A percentile compares a stretch with the other conserved stretches of the same genome.
These are phyloP conservation scores for Mrakia hoshinonis DNA, from an alignment of 768 basidiomycete species.

Conservation along the genomic window DNA sequence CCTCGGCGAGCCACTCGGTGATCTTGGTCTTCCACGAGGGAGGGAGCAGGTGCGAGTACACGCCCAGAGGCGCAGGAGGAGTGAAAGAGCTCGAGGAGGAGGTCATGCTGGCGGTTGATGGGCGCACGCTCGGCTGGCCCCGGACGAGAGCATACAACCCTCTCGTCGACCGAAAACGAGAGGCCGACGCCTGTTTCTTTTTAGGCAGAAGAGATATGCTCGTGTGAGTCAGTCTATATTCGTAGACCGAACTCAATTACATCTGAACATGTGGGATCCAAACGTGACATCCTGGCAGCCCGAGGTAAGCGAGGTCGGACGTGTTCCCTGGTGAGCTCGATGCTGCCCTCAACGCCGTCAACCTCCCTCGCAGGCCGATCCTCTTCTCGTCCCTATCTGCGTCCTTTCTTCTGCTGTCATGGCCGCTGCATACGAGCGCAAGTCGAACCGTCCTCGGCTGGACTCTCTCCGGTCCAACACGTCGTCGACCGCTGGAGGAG, in stretches of 20 bases:
- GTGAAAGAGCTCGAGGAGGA: not conserved
- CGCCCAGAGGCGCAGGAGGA: conserved; percentile 18
- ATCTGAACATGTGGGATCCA: too few species aligned
- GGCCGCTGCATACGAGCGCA: conserved; percentile 11
- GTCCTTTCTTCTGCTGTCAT: not conserved
- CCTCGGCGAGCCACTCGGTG: conserved; percentile 75
- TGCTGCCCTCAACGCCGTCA: not conserved
- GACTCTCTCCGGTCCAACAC: conserved; percentile 15
- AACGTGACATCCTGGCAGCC: too few species aligned
- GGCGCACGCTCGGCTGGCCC: not conserved
- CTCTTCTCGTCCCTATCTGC: not conserved
- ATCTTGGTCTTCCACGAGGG: conserved; percentile 85
- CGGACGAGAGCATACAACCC: too few species aligned
- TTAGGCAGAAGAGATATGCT: too few species aligned
- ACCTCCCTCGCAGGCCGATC: not conserved
- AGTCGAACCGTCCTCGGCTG: conserved; percentile 3
- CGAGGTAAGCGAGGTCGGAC: too few species aligned
- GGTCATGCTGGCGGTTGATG: not conserved
- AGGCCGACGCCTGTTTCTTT: too few species aligned
- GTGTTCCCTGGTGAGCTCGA: too few species aligned
- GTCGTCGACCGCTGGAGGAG: not conserved
- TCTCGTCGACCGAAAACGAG: too few species aligned
- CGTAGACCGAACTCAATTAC: too few species aligned
- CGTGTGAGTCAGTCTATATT: too few species aligned
- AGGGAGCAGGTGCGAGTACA: conserved; percentile 63